These are phyloP conservation scores for Erysimum cheiri DNA, from an alignment of 441 rosid species.

Conservation along the genomic window DNA sequence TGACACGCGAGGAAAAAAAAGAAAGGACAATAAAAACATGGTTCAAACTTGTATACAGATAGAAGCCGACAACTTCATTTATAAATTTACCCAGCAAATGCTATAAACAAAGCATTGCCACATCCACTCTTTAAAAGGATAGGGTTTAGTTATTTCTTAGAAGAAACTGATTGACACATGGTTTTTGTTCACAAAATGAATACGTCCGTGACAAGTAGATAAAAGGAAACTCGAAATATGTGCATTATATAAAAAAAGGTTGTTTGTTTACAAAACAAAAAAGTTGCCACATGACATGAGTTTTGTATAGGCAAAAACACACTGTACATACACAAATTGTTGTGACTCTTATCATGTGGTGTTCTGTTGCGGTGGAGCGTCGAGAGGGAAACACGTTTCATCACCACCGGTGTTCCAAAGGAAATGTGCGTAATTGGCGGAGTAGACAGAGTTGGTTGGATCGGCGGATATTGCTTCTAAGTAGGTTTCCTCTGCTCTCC, in stretches of 20 bases:
- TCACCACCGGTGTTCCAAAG: conserved; percentile 94
- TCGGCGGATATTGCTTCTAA: conserved; percentile 82
- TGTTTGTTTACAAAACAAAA: conserved; percentile 26
- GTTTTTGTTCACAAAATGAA: too few species aligned
- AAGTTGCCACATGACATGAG: conserved; percentile 38
- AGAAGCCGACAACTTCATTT: neutral
- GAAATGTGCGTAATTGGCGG: conserved; percentile 83
- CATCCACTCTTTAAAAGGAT: neutral
- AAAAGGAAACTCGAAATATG: conserved; percentile 12
- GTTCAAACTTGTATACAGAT: neutral
- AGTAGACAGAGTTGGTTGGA: conserved; percentile 65
- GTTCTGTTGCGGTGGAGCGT: conserved; percentile 48
- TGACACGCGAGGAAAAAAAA: too few species aligned
- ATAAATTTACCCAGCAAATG: neutral
- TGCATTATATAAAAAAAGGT: conserved; percentile 19
- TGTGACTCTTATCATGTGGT: conserved; percentile 20
- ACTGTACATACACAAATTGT: conserved; percentile 34
- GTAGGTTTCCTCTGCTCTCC: conserved; percentile 89
- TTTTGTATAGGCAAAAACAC: conserved; percentile 23
- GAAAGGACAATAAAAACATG: neutral
- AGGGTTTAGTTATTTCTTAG: too few species aligned
- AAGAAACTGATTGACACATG: conserved; percentile 22
- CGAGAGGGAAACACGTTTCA: conserved; percentile 86
- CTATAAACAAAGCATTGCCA: neutral
- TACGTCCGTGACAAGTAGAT: conserved; percentile 24